These are phyloP conservation scores for Nothophytophthora sp. DNA, from an alignment of 352 stramenopile species.

Conservation along the genomic window DNA sequence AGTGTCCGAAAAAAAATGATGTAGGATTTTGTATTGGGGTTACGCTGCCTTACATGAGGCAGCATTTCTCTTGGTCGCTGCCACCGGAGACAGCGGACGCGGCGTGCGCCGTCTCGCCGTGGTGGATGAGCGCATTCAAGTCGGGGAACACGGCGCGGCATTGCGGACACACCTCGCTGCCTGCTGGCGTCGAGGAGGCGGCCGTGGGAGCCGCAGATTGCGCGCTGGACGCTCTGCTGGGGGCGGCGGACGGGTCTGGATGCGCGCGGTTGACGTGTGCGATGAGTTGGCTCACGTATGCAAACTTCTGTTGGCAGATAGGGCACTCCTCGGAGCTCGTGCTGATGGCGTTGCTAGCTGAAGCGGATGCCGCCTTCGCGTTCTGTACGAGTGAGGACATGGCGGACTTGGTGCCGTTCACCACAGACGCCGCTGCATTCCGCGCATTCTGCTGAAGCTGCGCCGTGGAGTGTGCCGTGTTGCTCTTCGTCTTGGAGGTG, in stretches of 20 bases:
- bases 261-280: conserved; percentile 75
- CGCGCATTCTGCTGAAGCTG: conserved; percentile 33
- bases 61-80: conserved; percentile 56
- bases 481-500: conserved; percentile 7
- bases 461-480: conserved; percentile 11
- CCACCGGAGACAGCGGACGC: conserved; percentile 6
- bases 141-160: conserved; percentile 58
- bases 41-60: conserved; percentile 42
- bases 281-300: conserved; percentile 73
- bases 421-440: conserved; percentile 29
- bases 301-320: conserved; percentile 75
- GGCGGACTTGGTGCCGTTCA: conserved; percentile 42
- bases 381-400: conserved; percentile 48
- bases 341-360: conserved; percentile 28
- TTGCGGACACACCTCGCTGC: conserved; percentile 67
- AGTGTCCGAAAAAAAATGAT: not conserved
- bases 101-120: conserved; percentile 58
- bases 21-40: conserved; percentile 2
- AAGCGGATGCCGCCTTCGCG: conserved; percentile 42
- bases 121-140: conserved; percentile 55
- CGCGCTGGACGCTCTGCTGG: conserved; percentile 4
- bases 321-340: conserved; percentile 59
- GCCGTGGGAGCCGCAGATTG: conserved; percentile 5
- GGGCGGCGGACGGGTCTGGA: conserved; percentile 30
- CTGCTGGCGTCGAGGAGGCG: conserved; percentile 6